A percentile compares a stretch with the other conserved stretches of the same genome.
Evolutionary conservation across 2,329 filamentous ascomycete species (phyloP).

Genomic region (Claviceps pazoutovae): DNA sequence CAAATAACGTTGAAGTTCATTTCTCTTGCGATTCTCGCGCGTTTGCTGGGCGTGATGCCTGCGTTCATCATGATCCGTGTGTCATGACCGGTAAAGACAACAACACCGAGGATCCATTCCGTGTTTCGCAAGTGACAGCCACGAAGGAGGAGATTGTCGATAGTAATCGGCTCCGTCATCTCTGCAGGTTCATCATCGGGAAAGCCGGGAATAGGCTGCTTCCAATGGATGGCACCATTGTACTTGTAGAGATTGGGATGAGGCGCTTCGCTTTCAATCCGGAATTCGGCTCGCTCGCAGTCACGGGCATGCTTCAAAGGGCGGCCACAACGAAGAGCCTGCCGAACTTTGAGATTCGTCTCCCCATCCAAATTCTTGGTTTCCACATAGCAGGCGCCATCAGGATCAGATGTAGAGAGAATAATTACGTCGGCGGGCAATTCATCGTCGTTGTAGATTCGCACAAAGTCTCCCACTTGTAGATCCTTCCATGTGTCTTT

Average conservation of each 20-base stretch:
- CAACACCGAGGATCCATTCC: slow-evolving; percentile 86
- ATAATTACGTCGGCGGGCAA: slow-evolving; percentile 89
- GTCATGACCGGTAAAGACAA: slow-evolving; percentile 87
- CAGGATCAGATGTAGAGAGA: slow-evolving; percentile 80
- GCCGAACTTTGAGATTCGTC: slow-evolving; percentile 91
- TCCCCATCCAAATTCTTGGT: slow-evolving; percentile 97
- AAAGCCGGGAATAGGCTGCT: slow-evolving; percentile 53
- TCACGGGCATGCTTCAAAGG: slow-evolving; percentile 77
- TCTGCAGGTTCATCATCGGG: slow-evolving; percentile 49
- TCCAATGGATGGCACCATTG: slow-evolving; percentile 79
- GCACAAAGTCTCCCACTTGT: slow-evolving; percentile 89
- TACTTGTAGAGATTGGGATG: slow-evolving; percentile 94
- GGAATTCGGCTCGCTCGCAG: slow-evolving; percentile 79
- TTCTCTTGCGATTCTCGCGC: slow-evolving; percentile 77
- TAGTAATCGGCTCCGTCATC: slow-evolving; percentile 85
- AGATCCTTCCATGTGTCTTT: slow-evolving; percentile 92
- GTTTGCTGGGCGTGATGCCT: slow-evolving; percentile 87
- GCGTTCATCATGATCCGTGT: slow-evolving; percentile 99
- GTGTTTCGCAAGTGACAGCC: slow-evolving; percentile 91
- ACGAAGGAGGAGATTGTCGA: slow-evolving; percentile 89
- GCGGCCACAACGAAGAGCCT: slow-evolving; percentile 74
- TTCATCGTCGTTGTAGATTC: slow-evolving; percentile 91
- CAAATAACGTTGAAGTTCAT: slow-evolving; percentile 96
- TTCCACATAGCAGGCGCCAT: slow-evolving; percentile 93
- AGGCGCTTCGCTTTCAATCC: slow-evolving; percentile 78